Evolutionary conservation across 148 eudicot species (phyloP), one percentile per base, ranked within the genome.

Genomic region (Rhododendron henanense): DNA sequence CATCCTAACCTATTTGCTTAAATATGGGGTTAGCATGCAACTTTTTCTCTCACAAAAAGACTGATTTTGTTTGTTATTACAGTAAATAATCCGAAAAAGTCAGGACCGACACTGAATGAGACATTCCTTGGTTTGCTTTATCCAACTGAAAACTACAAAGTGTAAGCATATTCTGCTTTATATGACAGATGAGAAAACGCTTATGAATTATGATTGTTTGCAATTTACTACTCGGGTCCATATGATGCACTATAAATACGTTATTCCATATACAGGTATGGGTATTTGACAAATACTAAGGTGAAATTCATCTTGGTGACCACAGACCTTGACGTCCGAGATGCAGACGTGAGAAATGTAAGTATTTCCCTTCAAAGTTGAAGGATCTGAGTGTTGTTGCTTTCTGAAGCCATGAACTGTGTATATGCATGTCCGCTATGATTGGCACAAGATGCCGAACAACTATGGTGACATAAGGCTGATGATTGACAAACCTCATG

Each of bases 81-180:
- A 95, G 99, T 95, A 90, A 97, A 94, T 90, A 97, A 97, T 92
- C 98, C 99, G n/a, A 95, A 95, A 86, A 94, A 93, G 90, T 93
- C 98, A 35, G 96, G 98, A 77, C 96, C 96, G 21, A 93, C 93
- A 90, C 92, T 97, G 83, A 95, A 97, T 83, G 99, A 95, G 93
- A 93, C 98, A 55, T 97, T 94, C 83, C 95, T 97, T 63, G 99
- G 99, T 73, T 89, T 95, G 87, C 95, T 95, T 45, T 97, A 97
- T 88, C 98, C 98, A 44, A 90, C 98, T 77, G 98, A 97, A 83
- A 97, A 97, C 90, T 97, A 93, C 92, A 97, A 97, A 95, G 96
- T 97, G 98, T 97, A 89, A 90, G 98, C 84, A 86, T 85, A 44
- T 47, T 45, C 81, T 61, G 18, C 10, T 25, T 76, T 55, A 31